Base-by-base conservation (phyloP, 768 basidiomycete genomes). In the Boletus edulis region DNA sequence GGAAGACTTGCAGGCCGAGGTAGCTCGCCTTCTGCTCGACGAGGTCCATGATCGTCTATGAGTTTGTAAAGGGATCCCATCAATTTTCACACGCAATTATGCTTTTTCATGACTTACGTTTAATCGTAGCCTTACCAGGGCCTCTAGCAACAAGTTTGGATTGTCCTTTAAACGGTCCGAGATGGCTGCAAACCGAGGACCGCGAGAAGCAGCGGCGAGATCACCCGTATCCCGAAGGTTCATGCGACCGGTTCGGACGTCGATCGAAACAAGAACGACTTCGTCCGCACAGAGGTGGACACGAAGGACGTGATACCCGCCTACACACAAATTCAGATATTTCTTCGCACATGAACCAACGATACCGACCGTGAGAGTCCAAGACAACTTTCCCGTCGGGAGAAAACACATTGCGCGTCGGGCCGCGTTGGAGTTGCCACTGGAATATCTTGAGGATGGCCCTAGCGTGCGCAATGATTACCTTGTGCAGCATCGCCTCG, bases 21-120 rank as follows among this genome's bases (percentile, higher is more conserved):
- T 91, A 87, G 57, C 76, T 82, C n/a, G 87, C 89, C 64, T 92
- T 94, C 68, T 90, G 87, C 67, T 94, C 91, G 11, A 87, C 82
- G 15, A 87, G 78, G 52, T 93, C 90, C 41, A 82, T 77, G 56
- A 94, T 91, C 6, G 91, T 91, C 94, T 95, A 59, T n/a, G 9
- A 46, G 38, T 38, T 29, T 29, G 14, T 37, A 52, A 52, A 13
- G 4, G 24, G 12, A 10, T 52, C n/a, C 6, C 9, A 43, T 47
- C 43, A 46, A 37, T 40, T 5, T 57, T 49, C 49, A n/a, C 14
- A 12, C 22, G 5, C 8, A 24, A 39, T 22, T 6, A 31, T 22
- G 49, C 35, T 31, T 50, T 53, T 27, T 1, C 35, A 27, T 41
- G 24, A 70, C 86, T 60, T 59, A 94, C 92, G 34, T 76, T 73